Conservation (phyloP, 1,139 yeast species). For the Torulaspora globosa region DNA sequence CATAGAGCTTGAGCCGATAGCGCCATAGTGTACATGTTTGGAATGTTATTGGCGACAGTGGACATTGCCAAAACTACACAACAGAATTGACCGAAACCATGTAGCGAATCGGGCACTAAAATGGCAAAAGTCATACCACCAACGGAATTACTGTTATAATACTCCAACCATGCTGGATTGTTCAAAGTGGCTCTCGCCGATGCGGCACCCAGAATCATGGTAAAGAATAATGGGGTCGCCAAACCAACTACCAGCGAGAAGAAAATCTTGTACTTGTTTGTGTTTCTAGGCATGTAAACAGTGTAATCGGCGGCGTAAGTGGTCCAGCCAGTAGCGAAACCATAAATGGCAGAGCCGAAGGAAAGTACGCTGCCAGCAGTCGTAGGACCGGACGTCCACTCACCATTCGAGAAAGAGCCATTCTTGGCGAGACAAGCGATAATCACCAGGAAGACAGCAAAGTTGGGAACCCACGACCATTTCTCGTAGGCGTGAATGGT, state of each 20-base stretch:
- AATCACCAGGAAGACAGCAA: slow-evolving; percentile 66
- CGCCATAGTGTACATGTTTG: slow-evolving; percentile 90
- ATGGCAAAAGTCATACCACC: slow-evolving; percentile 84
- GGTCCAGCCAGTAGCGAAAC: slow-evolving; percentile 95
- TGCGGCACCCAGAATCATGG: slow-evolving; percentile 84
- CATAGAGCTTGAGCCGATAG: slow-evolving; percentile 81
- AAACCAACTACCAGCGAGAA: slow-evolving; percentile 60
- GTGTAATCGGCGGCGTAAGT: slow-evolving; percentile 92
- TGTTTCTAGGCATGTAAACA: slow-evolving; percentile 69
- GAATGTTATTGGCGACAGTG: slow-evolving; percentile 84
- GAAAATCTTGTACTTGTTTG: slow-evolving; percentile 58
- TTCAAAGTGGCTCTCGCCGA: slow-evolving; percentile 58
- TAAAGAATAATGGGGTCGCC: slow-evolving; percentile 61
- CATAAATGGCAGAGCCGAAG: slow-evolving; percentile 81
- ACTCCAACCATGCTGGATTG: slow-evolving; percentile 45
- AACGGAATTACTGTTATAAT: slow-evolving; percentile 44
- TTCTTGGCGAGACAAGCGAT: slow-evolving; percentile 72
- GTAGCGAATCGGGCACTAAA: slow-evolving; percentile 72
- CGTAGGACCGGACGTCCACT: slow-evolving; percentile 45
- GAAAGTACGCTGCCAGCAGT: slow-evolving; percentile 77
- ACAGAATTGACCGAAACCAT: slow-evolving; percentile 86
- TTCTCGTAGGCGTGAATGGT: slow-evolving; percentile 79
- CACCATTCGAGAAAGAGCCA: slow-evolving; percentile 51
- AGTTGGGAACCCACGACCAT: slow-evolving; percentile 86
- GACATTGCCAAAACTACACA: slow-evolving; percentile 82